phyloP scores from a whole-genome alignment of 2,329 filamentous ascomycete species.

The Fusarium buharicum region DNA sequence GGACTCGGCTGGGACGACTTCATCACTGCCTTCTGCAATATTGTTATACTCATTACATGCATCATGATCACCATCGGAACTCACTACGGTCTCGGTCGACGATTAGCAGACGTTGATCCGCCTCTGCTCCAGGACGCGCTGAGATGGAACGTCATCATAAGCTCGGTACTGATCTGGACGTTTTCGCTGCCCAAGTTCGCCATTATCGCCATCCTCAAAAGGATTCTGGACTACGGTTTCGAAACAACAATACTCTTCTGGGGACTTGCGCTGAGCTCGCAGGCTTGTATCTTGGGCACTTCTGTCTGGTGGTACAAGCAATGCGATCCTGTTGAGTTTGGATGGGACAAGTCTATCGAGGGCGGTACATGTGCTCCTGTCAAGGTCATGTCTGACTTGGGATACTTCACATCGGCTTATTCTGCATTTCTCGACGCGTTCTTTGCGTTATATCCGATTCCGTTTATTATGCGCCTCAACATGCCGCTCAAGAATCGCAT shows the following conservation, averaged over 20 bases:
- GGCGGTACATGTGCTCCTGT: constrained; percentile 35
- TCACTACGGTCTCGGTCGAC: constrained; percentile 40
- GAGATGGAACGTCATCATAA: constrained; percentile 44
- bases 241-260: constrained; percentile 42
- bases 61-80: constrained; percentile 40
- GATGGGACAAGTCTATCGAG: constrained; percentile 38
- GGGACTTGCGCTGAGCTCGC: constrained; percentile 38
- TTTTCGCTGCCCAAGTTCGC: constrained; percentile 46
- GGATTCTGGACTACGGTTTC: constrained; percentile 43
- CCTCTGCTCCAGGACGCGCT: constrained; percentile 25
- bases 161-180: constrained; percentile 42
- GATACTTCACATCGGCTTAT: constrained; percentile 44
- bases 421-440: constrained; percentile 44
- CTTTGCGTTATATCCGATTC: constrained; percentile 44
- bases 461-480: constrained; percentile 44
- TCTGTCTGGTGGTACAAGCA: constrained; percentile 45
- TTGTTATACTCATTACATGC: constrained; percentile 38
- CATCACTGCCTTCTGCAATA: constrained; percentile 37
- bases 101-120: constrained; percentile 3
- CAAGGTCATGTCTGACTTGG: constrained; percentile 36
- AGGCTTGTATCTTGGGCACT: constrained; percentile 40
- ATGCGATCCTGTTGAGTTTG: constrained; percentile 39
- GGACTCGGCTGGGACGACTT: constrained; percentile 43
- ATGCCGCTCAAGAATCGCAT: constrained; percentile 42
- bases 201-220: constrained; percentile 44